A percentile compares a stretch with the other conserved stretches of the same genome.
Evolutionary conservation across 176 grass and related monocot genomes (phyloP).

Genomic region (Juncus effusus): DNA sequence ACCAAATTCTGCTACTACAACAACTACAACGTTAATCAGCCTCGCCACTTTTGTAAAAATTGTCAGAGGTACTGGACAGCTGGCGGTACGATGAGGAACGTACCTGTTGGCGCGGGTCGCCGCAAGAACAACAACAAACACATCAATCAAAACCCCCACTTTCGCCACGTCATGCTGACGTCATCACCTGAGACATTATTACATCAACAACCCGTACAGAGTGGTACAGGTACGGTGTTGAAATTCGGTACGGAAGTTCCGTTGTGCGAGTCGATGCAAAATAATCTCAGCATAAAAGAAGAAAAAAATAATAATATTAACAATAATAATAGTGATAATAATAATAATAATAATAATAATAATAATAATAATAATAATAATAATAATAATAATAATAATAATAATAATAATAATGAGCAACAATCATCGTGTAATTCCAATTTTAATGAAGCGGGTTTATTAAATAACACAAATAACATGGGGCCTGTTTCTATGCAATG

Average conservation of each 20-base stretch:
- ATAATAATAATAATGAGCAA: constrained; percentile 45
- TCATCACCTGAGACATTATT: constrained; percentile 16
- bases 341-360: too few species aligned
- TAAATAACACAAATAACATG: constrained; percentile 32
- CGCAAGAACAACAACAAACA: constrained; percentile 52
- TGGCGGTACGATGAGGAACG: constrained; percentile 80
- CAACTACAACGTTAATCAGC: constrained; percentile 86
- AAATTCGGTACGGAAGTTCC: constrained; percentile 37
- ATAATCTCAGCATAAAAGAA: constrained; percentile 37
- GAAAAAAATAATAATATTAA: constrained; percentile 24
- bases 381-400: too few species aligned
- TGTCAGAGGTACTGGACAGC: constrained; percentile 90
- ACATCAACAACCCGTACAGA: constrained; percentile 34
- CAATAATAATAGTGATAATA: too few species aligned
- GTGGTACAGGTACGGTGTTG: constrained; percentile 28
- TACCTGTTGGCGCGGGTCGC: constrained; percentile 70
- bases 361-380: too few species aligned
- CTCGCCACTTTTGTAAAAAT: constrained; percentile 77
- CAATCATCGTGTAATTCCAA: constrained; percentile 37
- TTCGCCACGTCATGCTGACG: constrained; percentile 37
- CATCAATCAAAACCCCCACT: constrained; percentile 32
- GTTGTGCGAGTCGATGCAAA: constrained; percentile 31
- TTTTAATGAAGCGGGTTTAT: constrained; percentile 30
- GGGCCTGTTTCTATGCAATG: constrained; percentile 27
- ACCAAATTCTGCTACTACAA: constrained; percentile 99